Conservation (phyloP, 495 filamentous ascomycete genomes). For the Podospora fimiseda region DNA sequence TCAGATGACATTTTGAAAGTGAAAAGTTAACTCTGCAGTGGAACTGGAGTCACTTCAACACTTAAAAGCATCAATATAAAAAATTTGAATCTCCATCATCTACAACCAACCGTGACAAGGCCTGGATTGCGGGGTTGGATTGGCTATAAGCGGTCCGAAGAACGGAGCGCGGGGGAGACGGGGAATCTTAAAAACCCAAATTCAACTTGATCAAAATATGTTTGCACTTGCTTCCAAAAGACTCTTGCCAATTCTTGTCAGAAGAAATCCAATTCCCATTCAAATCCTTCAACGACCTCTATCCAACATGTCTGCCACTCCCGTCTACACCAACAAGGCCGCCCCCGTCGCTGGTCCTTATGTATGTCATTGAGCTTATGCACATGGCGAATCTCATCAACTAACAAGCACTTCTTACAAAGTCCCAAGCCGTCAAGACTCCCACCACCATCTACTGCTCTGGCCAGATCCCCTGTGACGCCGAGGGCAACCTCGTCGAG, state of each 20-base stretch:
- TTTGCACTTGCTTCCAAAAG: slow-evolving; percentile 13
- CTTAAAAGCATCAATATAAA: background rate
- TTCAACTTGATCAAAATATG: slow-evolving; percentile 7
- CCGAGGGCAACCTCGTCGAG: slow-evolving; percentile 63
- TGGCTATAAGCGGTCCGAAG: slow-evolving; percentile 18
- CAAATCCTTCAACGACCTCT: slow-evolving; percentile 10
- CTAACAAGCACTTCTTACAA: slow-evolving; percentile 6
- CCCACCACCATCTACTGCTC: slow-evolving; percentile 83
- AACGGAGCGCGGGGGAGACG: slow-evolving; percentile 21
- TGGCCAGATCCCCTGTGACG: slow-evolving; percentile 82
- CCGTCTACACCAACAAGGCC: slow-evolving; percentile 48
- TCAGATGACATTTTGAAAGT: no score
- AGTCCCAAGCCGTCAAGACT: slow-evolving; percentile 88
- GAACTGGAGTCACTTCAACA: no score
- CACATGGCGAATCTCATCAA: no score
- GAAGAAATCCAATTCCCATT: slow-evolving; percentile 5
- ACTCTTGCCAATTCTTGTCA: slow-evolving; percentile 9
- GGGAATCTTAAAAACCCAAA: background rate
- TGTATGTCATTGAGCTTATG: slow-evolving; percentile 36
- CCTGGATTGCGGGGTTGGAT: slow-evolving; percentile 14
- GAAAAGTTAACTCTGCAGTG: no score
- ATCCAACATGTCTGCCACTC: slow-evolving; percentile 40
- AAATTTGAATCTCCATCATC: no score
- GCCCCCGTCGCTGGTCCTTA: slow-evolving; percentile 51
- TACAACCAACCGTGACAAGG: no score